Conservation (phyloP, 208 protist genomes). For the Phytomonas serpens region DNA sequence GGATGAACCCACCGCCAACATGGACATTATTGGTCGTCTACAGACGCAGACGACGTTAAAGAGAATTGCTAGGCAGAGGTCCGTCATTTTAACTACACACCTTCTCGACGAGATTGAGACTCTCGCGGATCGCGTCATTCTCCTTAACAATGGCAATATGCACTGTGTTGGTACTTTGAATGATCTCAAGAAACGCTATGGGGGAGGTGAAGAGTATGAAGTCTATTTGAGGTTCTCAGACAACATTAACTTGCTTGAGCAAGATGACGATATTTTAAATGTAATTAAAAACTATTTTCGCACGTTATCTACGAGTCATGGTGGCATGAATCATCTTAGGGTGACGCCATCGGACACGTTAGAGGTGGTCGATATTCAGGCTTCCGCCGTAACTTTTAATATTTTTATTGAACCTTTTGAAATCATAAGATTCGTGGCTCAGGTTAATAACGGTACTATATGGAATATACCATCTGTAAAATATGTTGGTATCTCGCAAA, state of each 20-base stretch:
- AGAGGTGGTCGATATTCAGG: conserved; percentile 34
- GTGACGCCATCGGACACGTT: conserved; percentile 16
- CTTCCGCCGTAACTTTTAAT: conserved; percentile 30
- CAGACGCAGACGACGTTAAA: conserved; percentile 77
- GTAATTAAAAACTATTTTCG: conserved; percentile 16
- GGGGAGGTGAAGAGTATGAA: conserved; percentile 34
- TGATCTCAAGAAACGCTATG: conserved; percentile 53
- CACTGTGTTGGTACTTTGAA: conserved; percentile 75
- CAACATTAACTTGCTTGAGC: conserved; percentile 20
- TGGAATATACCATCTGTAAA: conserved; percentile 30
- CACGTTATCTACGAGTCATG: neutral
- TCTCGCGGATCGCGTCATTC: conserved; percentile 67
- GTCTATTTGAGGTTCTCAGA: conserved; percentile 40
- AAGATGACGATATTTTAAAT: conserved; percentile 15
- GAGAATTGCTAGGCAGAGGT: conserved; percentile 39
- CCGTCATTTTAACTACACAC: conserved; percentile 82
- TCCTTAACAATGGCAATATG: conserved; percentile 85
- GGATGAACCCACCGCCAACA: conserved; percentile 87
- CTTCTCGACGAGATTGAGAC: conserved; percentile 87
- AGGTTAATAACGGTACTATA: conserved; percentile 33
- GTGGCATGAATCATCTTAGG: conserved; percentile 16
- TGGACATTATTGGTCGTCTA: conserved; percentile 74
- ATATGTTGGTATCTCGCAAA: conserved; percentile 58
- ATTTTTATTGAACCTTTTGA: conserved; percentile 27
- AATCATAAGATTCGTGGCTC: conserved; percentile 30